Evolutionary conservation across 768 basidiomycete species (phyloP).

Genomic region (Serpula lacrymans): DNA sequence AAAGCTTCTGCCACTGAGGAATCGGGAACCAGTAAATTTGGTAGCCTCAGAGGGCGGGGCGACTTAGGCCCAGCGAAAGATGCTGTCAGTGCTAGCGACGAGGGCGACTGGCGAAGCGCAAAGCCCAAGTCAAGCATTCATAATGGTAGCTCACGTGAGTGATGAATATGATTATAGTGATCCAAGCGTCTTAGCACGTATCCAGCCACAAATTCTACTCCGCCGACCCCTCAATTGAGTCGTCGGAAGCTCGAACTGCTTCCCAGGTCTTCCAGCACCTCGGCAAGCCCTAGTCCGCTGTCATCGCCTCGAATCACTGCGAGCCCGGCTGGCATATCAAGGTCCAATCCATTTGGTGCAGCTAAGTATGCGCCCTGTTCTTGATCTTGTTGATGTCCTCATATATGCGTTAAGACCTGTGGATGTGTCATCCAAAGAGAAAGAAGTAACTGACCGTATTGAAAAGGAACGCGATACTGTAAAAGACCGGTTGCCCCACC

Average conservation of each 20-base stretch:
- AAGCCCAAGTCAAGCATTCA: slow-evolving; percentile 41
- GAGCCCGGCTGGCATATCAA: slow-evolving; percentile 35
- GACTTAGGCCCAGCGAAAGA: slow-evolving; percentile 57
- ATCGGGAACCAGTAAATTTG: slow-evolving; percentile 39
- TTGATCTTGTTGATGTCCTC: slow-evolving; percentile 1
- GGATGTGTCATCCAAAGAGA: slow-evolving; percentile 75
- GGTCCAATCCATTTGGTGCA: slow-evolving; percentile 82
- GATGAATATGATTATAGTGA: slow-evolving; percentile 3
- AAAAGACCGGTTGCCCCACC: slow-evolving; percentile 33
- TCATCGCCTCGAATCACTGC: slow-evolving; percentile 73
- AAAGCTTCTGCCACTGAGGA: slow-evolving; percentile 47
- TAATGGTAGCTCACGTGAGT: slow-evolving; percentile 63
- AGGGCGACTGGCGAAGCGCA: slow-evolving; percentile 69
- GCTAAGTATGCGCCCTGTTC: slow-evolving; percentile 55
- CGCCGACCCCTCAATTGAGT: slow-evolving; percentile 76
- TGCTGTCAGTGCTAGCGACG: slow-evolving; percentile 39
- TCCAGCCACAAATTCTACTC: slow-evolving; percentile 66
- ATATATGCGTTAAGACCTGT: slow-evolving; percentile 59
- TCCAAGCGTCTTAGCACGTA: slow-evolving; percentile 10
- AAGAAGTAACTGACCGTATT: slow-evolving; percentile 66
- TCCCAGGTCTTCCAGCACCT: slow-evolving; percentile 68
- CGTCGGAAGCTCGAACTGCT: slow-evolving; percentile 84
- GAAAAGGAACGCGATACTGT: slow-evolving; percentile 55
- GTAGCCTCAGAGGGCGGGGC: slow-evolving; percentile 44
- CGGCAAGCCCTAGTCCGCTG: slow-evolving; percentile 69